Evolutionary conservation across 2,329 filamentous ascomycete species (phyloP).

Genomic region (Cadophora sp.): DNA sequence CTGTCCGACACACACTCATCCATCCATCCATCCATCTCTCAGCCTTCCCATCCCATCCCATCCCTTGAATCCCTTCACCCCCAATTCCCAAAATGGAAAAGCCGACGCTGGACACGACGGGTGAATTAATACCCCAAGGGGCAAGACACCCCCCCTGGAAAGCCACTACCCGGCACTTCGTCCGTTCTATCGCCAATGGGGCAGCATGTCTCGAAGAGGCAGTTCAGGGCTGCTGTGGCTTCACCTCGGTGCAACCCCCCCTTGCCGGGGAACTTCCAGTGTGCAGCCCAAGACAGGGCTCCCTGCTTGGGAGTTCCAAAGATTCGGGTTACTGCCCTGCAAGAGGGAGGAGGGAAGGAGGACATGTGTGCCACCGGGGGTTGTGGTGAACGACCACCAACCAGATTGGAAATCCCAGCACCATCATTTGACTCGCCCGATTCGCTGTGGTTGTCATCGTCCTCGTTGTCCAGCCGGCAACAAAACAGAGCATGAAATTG

Average conservation of each 20-base stretch:
- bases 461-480: background rate
- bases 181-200: constrained; percentile 10
- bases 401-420: constrained; percentile 21
- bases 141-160: background rate
- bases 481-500: background rate
- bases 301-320: too few relatives aligned
- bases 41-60: constrained; percentile 6
- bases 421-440: constrained; percentile 9
- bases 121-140: constrained; percentile 6
- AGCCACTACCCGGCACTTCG: constrained; percentile 8
- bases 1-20: background rate
- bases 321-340: too few relatives aligned
- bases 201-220: constrained; percentile 12
- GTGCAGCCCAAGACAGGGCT: too few relatives aligned
- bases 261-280: constrained; percentile 3
- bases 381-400: constrained; percentile 12
- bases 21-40: background rate
- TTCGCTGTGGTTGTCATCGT: background rate
- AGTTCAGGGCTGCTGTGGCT: background rate
- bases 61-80: background rate
- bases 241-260: constrained; percentile 3
- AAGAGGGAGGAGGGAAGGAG: too few relatives aligned
- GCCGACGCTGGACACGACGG: background rate
- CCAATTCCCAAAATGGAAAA: constrained; percentile 1
- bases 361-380: too few relatives aligned